Conservation (phyloP, 176 grass and related monocot species). For the Dendrocalamus sinicus region DNA sequence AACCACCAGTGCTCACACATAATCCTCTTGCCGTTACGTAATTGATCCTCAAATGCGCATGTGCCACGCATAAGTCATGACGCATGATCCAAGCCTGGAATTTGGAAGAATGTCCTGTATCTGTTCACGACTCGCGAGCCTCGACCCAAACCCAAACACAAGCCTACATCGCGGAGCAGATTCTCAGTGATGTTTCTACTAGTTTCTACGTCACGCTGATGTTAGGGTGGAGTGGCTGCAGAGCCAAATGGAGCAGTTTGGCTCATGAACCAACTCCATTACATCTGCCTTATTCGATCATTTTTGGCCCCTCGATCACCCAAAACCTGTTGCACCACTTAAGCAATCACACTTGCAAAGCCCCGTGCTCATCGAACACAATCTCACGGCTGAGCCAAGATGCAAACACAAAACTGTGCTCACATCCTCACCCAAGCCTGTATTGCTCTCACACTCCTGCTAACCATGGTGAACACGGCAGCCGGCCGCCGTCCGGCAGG, state of each 20-base stretch:
- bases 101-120: neutral
- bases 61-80: neutral
- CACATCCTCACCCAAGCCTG: neutral
- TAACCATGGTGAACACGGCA: constrained; percentile 32
- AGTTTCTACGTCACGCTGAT: neutral
- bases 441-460: constrained; percentile 50
- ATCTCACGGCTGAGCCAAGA: constrained; percentile 15
- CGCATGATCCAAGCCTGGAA: neutral
- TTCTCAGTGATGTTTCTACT: neutral
- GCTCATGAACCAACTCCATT: constrained; percentile 40
- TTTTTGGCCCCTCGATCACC: neutral
- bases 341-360: neutral
- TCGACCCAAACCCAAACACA: neutral
- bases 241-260: constrained; percentile 41
- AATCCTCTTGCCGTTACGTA: neutral
- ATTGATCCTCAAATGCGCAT: neutral
- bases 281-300: neutral
- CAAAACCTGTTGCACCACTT: constrained; percentile 2
- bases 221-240: constrained; percentile 22
- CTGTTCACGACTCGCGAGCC: neutral
- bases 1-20: too few relatives aligned
- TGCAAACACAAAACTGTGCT: constrained; percentile 20
- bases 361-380: neutral
- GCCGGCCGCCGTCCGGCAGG: constrained; percentile 32
- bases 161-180: neutral